A percentile compares a stretch with the other conserved stretches of the same genome.
Conservation (phyloP, 116 monocot genomes). For the Iris pallida region DNA sequence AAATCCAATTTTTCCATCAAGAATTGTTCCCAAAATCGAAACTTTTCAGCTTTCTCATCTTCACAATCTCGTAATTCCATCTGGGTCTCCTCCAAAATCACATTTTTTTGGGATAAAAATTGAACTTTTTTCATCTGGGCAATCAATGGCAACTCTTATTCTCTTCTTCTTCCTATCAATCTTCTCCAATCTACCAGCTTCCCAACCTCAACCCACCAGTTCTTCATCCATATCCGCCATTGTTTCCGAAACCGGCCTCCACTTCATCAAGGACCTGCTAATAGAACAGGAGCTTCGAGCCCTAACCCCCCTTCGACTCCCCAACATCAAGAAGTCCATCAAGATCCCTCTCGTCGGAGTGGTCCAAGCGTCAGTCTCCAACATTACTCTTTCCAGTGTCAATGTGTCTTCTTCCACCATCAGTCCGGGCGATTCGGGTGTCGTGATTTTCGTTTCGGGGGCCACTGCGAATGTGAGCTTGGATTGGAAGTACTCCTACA, state of each 20-base stretch:
- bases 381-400: slow-evolving; percentile 46
- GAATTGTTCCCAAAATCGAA: no score
- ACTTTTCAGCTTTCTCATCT: no score
- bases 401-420: slow-evolving; percentile 51
- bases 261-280: slow-evolving; percentile 64
- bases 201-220: slow-evolving; percentile 17
- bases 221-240: slow-evolving; percentile 50
- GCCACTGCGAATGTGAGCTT: slow-evolving; percentile 51
- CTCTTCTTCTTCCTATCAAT: slow-evolving; percentile 31
- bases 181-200: slow-evolving; percentile 16
- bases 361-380: slow-evolving; percentile 36
- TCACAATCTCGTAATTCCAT: no score
- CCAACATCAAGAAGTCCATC: slow-evolving; percentile 51
- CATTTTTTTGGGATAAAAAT: no score
- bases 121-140: no score
- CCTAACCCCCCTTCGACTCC: slow-evolving; percentile 46
- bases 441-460: slow-evolving; percentile 66
- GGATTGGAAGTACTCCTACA: slow-evolving; percentile 77
- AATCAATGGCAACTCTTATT: neutral
- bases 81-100: no score
- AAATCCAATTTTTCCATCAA: no score
- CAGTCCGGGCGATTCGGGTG: slow-evolving; percentile 40
- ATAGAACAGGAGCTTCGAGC: slow-evolving; percentile 42
- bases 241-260: slow-evolving; percentile 73
- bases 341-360: slow-evolving; percentile 63